Base-by-base conservation (phyloP, 1,284 basidiomycete genomes). In the Melampsora larici-populina region DNA sequence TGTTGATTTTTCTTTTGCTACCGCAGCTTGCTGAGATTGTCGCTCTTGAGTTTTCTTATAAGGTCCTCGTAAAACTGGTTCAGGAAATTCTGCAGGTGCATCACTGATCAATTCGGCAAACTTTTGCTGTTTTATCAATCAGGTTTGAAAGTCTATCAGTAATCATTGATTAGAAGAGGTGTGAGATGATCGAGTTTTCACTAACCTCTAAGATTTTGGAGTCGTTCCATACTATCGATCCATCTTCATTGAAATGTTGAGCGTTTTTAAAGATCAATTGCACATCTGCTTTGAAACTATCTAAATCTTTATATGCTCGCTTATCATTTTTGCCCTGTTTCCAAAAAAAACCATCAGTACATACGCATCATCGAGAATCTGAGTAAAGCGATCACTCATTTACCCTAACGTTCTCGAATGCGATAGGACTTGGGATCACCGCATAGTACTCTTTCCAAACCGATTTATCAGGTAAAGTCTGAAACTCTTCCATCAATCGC, bases 241-340 rank as follows among this genome's bases (percentile, higher is more conserved):
- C 33, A 17, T 83, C 82, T 66, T 82, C 78, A 77, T 83, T 82
- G 78, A 80, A 82, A 58, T 72, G 78, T 63, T 81, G 79, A 7
- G 82, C 82, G 76, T 83, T 83, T 29, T 63, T 67, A 55, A 81
- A 81, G 26, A 81, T 79, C 24, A 68, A 43, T 36, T 80, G 78
- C 62, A 83, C 81, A 68, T 83, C 82, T 33, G 70, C 70, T 26
- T 71, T 64, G 67, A 82, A 83, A 3, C 74, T 64, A 21, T 78
- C 66, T 31, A 82, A 79, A 60, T 62, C 78, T 26, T 74, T 70
- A 71, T 83, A 83, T 33, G 65, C 71, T 2, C 78, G 66, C 65
- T 79, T 79, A 68, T 77, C 79, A 29, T 80, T 70, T 18, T 79
- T 80, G 5, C 74, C 65, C 69, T 81, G 66, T 24, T 68, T 48